phyloP scores from a whole-genome alignment of 2,329 filamentous ascomycete species.

The Phyllosticta citribraziliensis region DNA sequence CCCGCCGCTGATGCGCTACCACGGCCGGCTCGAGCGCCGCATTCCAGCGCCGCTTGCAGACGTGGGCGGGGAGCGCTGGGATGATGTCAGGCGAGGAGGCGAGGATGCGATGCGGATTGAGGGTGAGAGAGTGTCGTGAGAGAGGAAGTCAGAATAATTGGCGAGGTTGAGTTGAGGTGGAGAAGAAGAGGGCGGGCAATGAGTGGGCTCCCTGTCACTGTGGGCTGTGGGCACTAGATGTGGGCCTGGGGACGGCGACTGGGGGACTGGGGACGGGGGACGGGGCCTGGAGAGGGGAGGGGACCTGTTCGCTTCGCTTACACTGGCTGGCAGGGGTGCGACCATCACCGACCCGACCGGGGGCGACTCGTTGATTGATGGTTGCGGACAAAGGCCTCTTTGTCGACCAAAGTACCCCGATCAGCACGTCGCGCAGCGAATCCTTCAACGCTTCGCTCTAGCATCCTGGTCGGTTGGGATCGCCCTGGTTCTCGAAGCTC shows the following conservation, averaged over 20 bases:
- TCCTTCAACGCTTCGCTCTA: conserved; percentile 9
- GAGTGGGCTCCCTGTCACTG: too few relatives aligned
- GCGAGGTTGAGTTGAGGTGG: not conserved
- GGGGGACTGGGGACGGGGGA: not conserved
- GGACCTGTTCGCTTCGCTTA: not conserved
- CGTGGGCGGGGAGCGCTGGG: too few relatives aligned
- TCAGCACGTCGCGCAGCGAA: conserved; percentile 6
- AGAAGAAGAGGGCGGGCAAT: not conserved
- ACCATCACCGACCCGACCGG: not conserved
- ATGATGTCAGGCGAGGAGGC: not conserved
- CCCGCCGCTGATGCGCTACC: not conserved
- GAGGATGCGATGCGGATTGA: not conserved
- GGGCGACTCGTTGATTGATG: not conserved
- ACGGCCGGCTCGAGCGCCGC: not conserved
- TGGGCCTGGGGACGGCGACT: not conserved
- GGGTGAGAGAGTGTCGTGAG: not conserved
- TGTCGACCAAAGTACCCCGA: conserved; percentile 11
- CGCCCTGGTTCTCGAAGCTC: conserved; percentile 6
- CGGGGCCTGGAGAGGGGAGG: not conserved
- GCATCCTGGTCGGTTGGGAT: conserved; percentile 9
- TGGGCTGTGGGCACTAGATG: not conserved
- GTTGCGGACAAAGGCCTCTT: conserved; percentile 8
- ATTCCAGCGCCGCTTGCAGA: not conserved
- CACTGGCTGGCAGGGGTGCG: conserved; percentile 1
- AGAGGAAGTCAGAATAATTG: not conserved